Conservation (phyloP, 257 asterid genomes). For the Ehretia macrophylla region DNA sequence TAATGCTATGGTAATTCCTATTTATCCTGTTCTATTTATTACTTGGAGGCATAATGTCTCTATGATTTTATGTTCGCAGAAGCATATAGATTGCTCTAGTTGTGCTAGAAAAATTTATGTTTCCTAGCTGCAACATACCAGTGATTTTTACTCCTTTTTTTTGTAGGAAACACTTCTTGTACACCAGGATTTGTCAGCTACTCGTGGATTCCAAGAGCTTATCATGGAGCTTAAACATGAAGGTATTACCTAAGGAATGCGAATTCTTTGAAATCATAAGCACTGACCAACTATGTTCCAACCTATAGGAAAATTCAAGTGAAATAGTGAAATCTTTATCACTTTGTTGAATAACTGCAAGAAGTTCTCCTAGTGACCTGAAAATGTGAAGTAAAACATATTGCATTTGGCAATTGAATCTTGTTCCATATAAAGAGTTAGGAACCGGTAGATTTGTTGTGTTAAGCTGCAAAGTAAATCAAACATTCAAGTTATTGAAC, state of each 20-base stretch:
- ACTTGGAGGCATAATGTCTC: background rate
- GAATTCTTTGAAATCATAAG: too few relatives aligned
- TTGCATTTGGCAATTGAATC: too few relatives aligned
- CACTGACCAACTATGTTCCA: too few relatives aligned
- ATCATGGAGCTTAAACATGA: conserved; percentile 57
- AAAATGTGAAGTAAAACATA: too few relatives aligned
- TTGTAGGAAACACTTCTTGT: conserved; percentile 75
- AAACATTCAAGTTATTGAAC: too few relatives aligned
- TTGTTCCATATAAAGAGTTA: too few relatives aligned
- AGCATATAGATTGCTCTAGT: background rate
- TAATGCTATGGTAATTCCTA: conserved; percentile 62
- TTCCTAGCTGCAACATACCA: background rate
- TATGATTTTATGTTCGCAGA: background rate
- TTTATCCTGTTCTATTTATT: background rate
- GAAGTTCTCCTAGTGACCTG: too few relatives aligned
- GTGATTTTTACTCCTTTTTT: conserved; percentile 4
- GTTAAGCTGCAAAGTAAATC: too few relatives aligned
- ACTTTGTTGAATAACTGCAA: too few relatives aligned
- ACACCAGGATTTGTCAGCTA: conserved; percentile 56
- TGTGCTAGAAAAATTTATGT: background rate
- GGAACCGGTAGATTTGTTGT: too few relatives aligned
- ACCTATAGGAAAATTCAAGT: too few relatives aligned
- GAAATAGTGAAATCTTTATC: too few relatives aligned
- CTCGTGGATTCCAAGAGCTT: conserved; percentile 46
- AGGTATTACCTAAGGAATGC: conserved; percentile 50